Conservation (phyloP, 192 early-diverging fungal species). For the Backusella psychrophila region DNA sequence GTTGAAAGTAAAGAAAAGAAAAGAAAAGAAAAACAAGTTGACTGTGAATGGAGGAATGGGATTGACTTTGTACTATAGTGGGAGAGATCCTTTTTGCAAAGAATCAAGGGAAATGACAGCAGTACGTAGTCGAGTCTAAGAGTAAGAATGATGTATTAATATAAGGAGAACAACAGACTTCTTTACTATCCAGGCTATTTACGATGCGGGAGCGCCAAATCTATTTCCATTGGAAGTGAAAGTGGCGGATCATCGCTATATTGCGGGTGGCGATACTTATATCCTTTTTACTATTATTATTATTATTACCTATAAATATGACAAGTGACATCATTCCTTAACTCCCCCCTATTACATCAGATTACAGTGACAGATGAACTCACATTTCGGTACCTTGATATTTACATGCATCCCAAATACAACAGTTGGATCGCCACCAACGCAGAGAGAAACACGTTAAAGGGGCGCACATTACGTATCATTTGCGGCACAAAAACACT, state of each 20-base stretch:
- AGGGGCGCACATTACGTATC: neutral
- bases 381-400: neutral
- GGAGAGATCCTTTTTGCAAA: conserved; percentile 13
- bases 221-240: neutral
- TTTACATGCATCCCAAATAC: conserved; percentile 22
- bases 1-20: conserved; percentile 11
- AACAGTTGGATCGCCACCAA: conserved; percentile 6
- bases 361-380: conserved; percentile 9
- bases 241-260: neutral
- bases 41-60: neutral
- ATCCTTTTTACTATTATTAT: conserved; percentile 14
- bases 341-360: conserved; percentile 2
- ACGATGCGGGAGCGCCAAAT: neutral
- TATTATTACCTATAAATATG: neutral
- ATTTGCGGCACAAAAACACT: neutral
- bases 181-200: conserved; percentile 11
- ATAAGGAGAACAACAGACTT: neutral
- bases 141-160: neutral
- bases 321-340: neutral
- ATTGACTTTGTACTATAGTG: conserved; percentile 10
- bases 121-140: neutral
- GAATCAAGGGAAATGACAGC: neutral
- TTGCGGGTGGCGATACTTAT: conserved; percentile 11
- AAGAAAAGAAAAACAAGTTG: neutral
- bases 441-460: neutral